Evolutionary conservation across 2,329 filamentous ascomycete genomes (phyloP), one percentile per base, ranked within the genome.

Genomic region (Colletotrichum sublineola): DNA sequence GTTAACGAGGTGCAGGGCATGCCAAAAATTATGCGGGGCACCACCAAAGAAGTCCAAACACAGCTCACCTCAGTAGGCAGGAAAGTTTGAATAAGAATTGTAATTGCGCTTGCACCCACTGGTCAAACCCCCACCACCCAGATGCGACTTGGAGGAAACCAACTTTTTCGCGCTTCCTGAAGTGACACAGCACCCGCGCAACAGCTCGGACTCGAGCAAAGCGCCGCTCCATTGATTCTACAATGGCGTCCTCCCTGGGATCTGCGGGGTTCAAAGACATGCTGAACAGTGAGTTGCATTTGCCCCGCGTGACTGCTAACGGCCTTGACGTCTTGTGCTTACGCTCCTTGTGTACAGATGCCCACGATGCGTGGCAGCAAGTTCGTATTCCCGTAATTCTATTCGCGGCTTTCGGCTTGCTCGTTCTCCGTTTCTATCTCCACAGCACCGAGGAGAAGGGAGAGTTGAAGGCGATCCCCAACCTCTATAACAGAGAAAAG

Each of bases 301-400:
- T 14, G 24, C n/a, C 44, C 18, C 8, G 52, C 52, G 2, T 62
- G 61, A 36, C 61, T 38, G 42, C 40, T 55, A 48, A 58, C 12
- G 38, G 56, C 12, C 42, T 33, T 33, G 9, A 64, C 56, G 61
- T 50, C 42, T 58, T 46, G 53, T 50, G 36, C 70, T 56, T 24
- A 48, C 20, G 36, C 50, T 42, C 38, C 44, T 36, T 61, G n/a
- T 65, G 33, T 48, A 11, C 29, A 75, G 74, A 69, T 29, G 33
- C 64, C 52, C 65, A 73, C 65, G 72, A 75, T 62, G 58, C 24
- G 31, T 75, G 74, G 74, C 68, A 75, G 61, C 64, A 75, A 64
- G 36, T 75, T 38, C 74, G 74, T 40, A 63, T 75, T 31, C 74
- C 74, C 33, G 72, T 73, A 11, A 60, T 75, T 29, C 52, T 75